Evolutionary conservation across 2,329 filamentous ascomycete genomes (phyloP), one percentile per base, ranked within the genome.

Genomic region (Aspergillus ustus): DNA sequence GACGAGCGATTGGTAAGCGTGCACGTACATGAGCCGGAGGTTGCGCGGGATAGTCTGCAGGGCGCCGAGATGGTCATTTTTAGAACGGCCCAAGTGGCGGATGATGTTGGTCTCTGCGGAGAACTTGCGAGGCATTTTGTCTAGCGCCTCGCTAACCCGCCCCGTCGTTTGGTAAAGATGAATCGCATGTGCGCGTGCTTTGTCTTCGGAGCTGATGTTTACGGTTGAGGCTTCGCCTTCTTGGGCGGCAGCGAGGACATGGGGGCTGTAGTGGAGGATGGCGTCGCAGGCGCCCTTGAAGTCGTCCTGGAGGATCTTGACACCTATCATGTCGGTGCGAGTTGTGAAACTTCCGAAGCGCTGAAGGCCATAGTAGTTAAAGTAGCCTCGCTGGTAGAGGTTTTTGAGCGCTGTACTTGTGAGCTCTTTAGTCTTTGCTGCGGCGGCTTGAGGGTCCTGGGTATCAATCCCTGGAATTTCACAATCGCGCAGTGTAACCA

Each of bases 301-400:
- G 70, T 97, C 88, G 31, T 87, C 89, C 67, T 91, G 85, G 0
- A 99, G 84, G 73, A 99, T 93, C 74, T 91, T 89, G 73, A 90
- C 87, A 52, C 95, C 95, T 53, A 97, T 82, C 45, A 89, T 85
- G 71, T 98, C 92, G 0, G 95, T 99, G 37, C 93, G 91, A 13
- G 91, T 90, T 29, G 87, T 82, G 76, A 95, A 94, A 0, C 93
- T 94, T 29, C 95, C 95, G 70, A 99, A 99, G 25, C 95, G 89
- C 78, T 99, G 95, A n/a, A 98, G 87, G 8, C 95, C 95, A 72
- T 93, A 99, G 80, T 98, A 99, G 78, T 99, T 99, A 78, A 99
- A 89, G 82, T 96, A 99, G 2, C 95, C 95, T 49, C 89, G 85
- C 48, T 87, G 79, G 58, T 84, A 82, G 67, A 98, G 86, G 65